A percentile compares a stretch with the other conserved stretches of the same genome.
Conservation (phyloP, 495 filamentous ascomycete species). For the Penicillium goetzii region DNA sequence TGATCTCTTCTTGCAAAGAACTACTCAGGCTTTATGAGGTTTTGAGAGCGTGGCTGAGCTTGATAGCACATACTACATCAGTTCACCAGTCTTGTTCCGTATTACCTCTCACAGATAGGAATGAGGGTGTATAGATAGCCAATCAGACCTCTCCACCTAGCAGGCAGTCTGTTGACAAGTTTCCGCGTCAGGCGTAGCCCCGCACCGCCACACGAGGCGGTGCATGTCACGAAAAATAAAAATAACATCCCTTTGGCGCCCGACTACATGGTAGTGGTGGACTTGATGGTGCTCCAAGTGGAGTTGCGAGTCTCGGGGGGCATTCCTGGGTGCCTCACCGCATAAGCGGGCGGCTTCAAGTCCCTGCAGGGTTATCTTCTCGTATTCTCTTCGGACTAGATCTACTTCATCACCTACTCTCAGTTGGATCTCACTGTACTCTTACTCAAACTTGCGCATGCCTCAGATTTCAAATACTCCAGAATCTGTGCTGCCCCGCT, state of each 20-base stretch:
- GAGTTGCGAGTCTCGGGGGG: conserved; percentile 16
- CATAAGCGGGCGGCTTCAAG: conserved; percentile 15
- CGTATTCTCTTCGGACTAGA: background rate
- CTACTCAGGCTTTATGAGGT: background rate
- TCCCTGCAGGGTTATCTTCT: background rate
- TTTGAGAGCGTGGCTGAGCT: background rate
- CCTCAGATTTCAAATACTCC: conserved; percentile 82
- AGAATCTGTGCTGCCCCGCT: conserved; percentile 73
- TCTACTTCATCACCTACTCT: background rate
- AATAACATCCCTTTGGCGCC: conserved; percentile 21
- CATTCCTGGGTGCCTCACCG: conserved; percentile 25
- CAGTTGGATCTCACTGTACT: background rate
- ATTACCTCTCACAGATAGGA: background rate
- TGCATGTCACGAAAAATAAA: conserved; percentile 25
- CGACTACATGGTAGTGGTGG: background rate
- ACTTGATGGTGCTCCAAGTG: conserved; percentile 20
- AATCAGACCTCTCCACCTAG: background rate
- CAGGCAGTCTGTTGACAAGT: background rate
- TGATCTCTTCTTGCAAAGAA: background rate
- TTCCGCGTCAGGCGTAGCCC: background rate
- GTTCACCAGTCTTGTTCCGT: background rate
- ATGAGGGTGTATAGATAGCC: background rate
- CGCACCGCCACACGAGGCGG: conserved; percentile 36
- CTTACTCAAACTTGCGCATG: conserved; percentile 49
- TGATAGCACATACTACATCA: background rate